A percentile compares a stretch with the other conserved stretches of the same genome.
phyloP scores from a whole-genome alignment of 2,329 filamentous ascomycete genomes.

The Aureobasidium lini region DNA sequence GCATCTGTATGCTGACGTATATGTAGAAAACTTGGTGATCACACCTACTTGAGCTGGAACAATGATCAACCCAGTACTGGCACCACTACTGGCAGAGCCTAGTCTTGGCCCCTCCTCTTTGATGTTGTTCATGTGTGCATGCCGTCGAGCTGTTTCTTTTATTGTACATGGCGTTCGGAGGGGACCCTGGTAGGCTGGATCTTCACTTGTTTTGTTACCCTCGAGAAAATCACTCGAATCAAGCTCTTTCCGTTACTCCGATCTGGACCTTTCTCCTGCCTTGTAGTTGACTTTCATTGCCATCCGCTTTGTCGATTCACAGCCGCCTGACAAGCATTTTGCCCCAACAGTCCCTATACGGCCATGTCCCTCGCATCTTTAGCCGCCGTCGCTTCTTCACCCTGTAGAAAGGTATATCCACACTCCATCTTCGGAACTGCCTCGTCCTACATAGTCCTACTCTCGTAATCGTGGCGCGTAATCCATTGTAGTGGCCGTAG shows the following conservation, averaged over 20 bases:
- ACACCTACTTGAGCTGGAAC: conserved; percentile 97
- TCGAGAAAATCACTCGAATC: not conserved
- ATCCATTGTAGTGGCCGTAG: not conserved
- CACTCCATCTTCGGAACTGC: not conserved
- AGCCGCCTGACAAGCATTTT: not conserved
- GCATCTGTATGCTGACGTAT: not conserved
- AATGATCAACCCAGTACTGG: conserved; percentile 55
- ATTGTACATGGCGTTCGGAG: conserved; percentile 2
- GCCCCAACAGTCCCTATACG: not conserved
- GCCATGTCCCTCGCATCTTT: not conserved
- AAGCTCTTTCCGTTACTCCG: not conserved
- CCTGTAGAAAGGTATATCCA: not conserved
- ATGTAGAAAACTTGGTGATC: conserved; percentile 85
- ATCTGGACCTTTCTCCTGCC: not conserved
- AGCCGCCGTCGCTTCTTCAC: not conserved
- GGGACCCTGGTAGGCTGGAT: not conserved
- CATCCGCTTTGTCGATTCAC: not conserved
- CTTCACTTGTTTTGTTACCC: not conserved
- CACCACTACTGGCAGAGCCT: conserved; percentile 40
- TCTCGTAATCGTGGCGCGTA: not conserved
- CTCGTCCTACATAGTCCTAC: not conserved
- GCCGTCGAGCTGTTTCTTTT: not conserved
- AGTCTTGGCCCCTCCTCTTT: not conserved
- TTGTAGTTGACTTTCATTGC: not conserved
- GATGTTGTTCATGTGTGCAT: conserved; percentile 12